A percentile compares a stretch with the other conserved stretches of the same genome.
These are phyloP conservation scores for Poa pratensis DNA, from an alignment of 176 grass and related monocot species.

Conservation along the genomic window DNA sequence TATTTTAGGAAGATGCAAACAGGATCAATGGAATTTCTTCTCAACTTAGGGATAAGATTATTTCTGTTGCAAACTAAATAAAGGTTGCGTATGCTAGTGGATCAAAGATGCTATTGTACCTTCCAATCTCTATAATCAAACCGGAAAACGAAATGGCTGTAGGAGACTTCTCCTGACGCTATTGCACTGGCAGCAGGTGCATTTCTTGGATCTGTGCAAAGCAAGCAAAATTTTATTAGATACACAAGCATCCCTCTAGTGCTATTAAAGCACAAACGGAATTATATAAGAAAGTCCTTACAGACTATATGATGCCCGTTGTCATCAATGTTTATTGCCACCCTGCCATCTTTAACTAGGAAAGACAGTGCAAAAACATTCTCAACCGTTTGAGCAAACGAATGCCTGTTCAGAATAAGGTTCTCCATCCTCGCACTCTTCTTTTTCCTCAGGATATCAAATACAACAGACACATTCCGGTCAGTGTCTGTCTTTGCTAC, in stretches of 20 bases:
- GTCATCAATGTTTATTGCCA: slow-evolving; percentile 72
- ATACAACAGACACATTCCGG: slow-evolving; percentile 74
- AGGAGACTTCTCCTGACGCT: slow-evolving; percentile 76
- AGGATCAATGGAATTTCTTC: slow-evolving; percentile 6
- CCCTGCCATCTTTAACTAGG: slow-evolving; percentile 93
- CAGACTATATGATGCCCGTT: slow-evolving; percentile 73
- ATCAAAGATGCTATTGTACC: slow-evolving; percentile 46
- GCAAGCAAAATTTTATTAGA: slow-evolving; percentile 34
- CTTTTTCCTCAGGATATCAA: slow-evolving; percentile 76
- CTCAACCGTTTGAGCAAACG: slow-evolving; percentile 96
- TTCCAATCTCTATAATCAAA: slow-evolving; percentile 93
- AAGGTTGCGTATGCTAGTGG: neutral
- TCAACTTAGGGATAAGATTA: neutral
- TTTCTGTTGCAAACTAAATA: slow-evolving; percentile 11
- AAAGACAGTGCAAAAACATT: slow-evolving; percentile 94
- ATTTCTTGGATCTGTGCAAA: slow-evolving; percentile 76
- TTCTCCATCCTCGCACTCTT: slow-evolving; percentile 69
- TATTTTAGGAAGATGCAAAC: neutral
- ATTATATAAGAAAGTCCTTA: slow-evolving; percentile 48
- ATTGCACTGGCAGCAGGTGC: slow-evolving; percentile 68
- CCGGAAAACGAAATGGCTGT: slow-evolving; percentile 90
- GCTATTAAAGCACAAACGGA: slow-evolving; percentile 2
- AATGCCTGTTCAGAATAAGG: slow-evolving; percentile 82
- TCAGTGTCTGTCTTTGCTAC: slow-evolving; percentile 82
- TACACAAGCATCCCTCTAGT: slow-evolving; percentile 17